These are phyloP conservation scores for Nothomitra cinnamomea DNA, from an alignment of 2,329 filamentous ascomycete genomes.

Conservation along the genomic window DNA sequence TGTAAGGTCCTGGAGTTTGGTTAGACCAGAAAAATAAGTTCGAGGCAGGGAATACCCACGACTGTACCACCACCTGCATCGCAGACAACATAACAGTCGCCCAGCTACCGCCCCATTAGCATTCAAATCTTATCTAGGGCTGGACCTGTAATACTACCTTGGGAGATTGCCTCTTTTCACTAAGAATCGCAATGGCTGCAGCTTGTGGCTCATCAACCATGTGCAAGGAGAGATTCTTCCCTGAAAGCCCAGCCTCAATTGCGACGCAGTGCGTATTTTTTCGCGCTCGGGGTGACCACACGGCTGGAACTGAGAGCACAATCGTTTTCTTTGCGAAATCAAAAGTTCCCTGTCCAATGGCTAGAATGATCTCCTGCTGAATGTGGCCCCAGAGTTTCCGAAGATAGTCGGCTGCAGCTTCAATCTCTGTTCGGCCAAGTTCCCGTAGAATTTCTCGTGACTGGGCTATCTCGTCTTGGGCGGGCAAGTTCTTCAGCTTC, in stretches of 20 bases:
- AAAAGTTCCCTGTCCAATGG: conserved; percentile 8
- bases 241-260: conserved; percentile 10
- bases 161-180: conserved; percentile 4
- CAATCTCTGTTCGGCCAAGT: conserved; percentile 11
- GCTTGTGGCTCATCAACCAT: conserved; percentile 16
- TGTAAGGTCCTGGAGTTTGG: conserved; percentile 5
- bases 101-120: conserved; percentile 4
- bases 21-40: background rate
- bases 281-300: conserved; percentile 15
- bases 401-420: conserved; percentile 15
- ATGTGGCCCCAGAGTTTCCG: conserved; percentile 14
- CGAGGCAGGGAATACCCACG: conserved; percentile 7
- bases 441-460: conserved; percentile 8
- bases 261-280: conserved; percentile 12
- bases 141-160: background rate
- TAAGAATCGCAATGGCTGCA: conserved; percentile 13
- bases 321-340: conserved; percentile 10
- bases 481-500: background rate
- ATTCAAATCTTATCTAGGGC: background rate
- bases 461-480: conserved; percentile 6
- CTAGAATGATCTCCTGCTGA: conserved; percentile 9
- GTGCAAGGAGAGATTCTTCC: conserved; percentile 10
- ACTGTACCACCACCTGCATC: conserved; percentile 9
- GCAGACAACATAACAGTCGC: conserved; percentile 12
- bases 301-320: conserved; percentile 16